Base-by-base conservation (phyloP, 1,284 basidiomycete species). In the Kwoniella shivajii region DNA sequence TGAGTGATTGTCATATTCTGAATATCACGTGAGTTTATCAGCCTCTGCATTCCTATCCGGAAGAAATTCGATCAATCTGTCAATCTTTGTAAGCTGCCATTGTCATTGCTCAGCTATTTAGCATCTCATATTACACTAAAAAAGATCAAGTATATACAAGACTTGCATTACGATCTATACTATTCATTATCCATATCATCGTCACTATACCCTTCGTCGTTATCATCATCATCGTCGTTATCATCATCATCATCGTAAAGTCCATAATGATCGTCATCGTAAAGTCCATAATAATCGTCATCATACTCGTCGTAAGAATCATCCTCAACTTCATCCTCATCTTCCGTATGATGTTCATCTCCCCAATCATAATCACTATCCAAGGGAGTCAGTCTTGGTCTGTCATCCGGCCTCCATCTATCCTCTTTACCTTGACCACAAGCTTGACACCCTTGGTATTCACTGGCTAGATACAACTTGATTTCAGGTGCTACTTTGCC, bases 301-400 rank as follows among this genome's bases (percentile, higher is more conserved):
- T 47, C 45, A 27, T 33, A 5, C 18, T 4, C 16, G 18, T 45
- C 43, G 26, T 33, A 30, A 47, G 33, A 30, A 36, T 26, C 31
- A 9, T 9, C 33, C 33, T 34, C 45, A 7, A n/a, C 26, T 6
- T 36, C 31, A 36, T 42, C 20, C 6, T 45, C 43, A 31, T 45
- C 45, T 22, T 47, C 30, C 11, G 24, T 20, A 34, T 47, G 11
- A 22, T 47, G n/a, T 5, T 47, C 45, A 22, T 47, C 45, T 18
- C 31, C 36, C 45, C 45, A 47, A 47, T 47, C 45, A 22, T n/a
- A 34, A 47, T 47, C 45, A 47, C 36, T 33, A 22, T 47, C 45
- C 22, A 30, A 20, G 5, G 45, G 31, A 4, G 45, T 30, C 6
- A 33, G 45, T 47, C 45, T 33, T 10, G 45, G 45, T 47, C 45